Base-by-base conservation (phyloP, 306 rosid species). In the Styphnolobium japonicum region DNA sequence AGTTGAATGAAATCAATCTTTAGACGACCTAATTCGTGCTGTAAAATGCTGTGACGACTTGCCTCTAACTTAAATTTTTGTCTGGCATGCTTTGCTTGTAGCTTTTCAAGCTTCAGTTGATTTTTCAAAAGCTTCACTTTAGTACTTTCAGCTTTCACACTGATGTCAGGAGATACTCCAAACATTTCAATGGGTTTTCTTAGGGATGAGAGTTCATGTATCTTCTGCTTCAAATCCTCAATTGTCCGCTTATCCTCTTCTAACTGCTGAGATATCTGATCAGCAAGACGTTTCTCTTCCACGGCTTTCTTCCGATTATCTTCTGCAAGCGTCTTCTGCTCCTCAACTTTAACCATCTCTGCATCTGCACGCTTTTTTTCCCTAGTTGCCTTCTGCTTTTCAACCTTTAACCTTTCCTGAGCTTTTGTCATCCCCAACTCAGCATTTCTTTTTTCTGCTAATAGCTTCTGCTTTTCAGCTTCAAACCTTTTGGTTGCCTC, bases 41-140 rank as follows among this genome's bases (percentile, higher is more conserved):
- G 84, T 49, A 94, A 78, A 40, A 82, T 67, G 42, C 79, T 34
- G 43, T 67, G 70, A 23, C 68, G 90, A 74, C 82, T 85, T 71
- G 85, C 89, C 88, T 94, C 98, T 68, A 87, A 79, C 82, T 87
- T 75, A 23, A 67, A 83, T 49, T 88, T 89, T 82, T 86, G 78
- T 80, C 61, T 88, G 34, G 92, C 85, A 71, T 80, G 86, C 62
- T 92, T 88, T 51, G 71, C 73, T 62, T 81, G 86, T 82, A 77
- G 72, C 83, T 91, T 92, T 89, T 91, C 93, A 60, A 92, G 71
- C 86, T 84, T 89, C 10, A 89, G 84, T 37, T 85, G 70, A 67
- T 75, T 89, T 80, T 91, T 89, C 89, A 92, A 79, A 80, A 83
- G 85, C 82, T 91, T 87, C 85, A 81, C 58, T 60, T 86, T 69